Evolutionary conservation across 768 basidiomycete genomes (phyloP), one percentile per base, ranked within the genome.

Genomic region (Naganishia randhawae): DNA sequence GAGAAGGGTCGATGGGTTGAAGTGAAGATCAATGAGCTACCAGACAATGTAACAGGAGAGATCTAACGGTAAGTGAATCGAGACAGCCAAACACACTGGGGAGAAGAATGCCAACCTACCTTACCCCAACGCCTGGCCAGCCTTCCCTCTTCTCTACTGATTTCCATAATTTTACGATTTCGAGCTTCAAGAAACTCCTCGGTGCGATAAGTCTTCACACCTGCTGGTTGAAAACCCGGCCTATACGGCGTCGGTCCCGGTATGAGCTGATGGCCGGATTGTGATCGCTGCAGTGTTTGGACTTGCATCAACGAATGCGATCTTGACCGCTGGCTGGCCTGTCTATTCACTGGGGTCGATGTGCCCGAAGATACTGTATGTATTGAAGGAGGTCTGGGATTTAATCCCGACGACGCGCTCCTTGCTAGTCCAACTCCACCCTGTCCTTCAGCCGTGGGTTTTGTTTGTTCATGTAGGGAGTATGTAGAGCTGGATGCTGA

Each of bases 141-240:
- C 73, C 96, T 87, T 25, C 90, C 88, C 42, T 88, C 86, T 76
- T 97, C 92, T 17, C 91, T 84, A 33, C 88, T 85, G 50, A 84
- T 84, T 16, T 79, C 80, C 54, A 84, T 84, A 13, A 82, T 80
- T 45, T 71, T 67, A 32, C 53, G 29, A 61, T 69, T 71, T 53
- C 82, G 61, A 67, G 78, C 32, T 3, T 84, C 84, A 4, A 87
- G 66, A 73, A 92, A 97, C 64, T 91, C 89, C 65, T 91, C 92
- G 8, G 93, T 96, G 41, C 89, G 85, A 6, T 84, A 86, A 14
- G 87, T 82, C 76, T 86, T 88, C 5, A 92, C 86, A 5, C 94
- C 94, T 73, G 85, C 89, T 6, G 95, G 95, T 77, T 99, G 95
- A 77, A 97, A 99, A 1, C 92, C 92, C 2, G 91, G 87, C 52